These are phyloP conservation scores for Saccharomycopsis capsularis DNA, from an alignment of 805 yeast species.

Conservation along the genomic window DNA sequence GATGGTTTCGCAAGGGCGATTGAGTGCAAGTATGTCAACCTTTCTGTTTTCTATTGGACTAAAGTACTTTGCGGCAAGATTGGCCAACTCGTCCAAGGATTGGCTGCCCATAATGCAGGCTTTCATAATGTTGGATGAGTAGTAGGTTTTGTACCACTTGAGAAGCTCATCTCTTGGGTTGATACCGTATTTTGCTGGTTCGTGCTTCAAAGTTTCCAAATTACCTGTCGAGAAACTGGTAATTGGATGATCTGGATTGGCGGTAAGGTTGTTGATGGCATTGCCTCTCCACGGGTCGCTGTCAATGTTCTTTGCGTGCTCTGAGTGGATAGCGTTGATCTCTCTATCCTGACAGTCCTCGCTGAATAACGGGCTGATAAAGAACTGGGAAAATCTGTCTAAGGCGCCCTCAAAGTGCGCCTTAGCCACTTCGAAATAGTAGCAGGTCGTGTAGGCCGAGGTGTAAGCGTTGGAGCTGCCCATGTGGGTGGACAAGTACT, in stretches of 20 bases:
- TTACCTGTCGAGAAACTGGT: constrained; percentile 91
- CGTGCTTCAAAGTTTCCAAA: constrained; percentile 58
- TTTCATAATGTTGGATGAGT: constrained; percentile 86
- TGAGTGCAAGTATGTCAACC: constrained; percentile 9
- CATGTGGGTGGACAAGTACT: constrained; percentile 72
- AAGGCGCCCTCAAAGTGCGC: constrained; percentile 78
- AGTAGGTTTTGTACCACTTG: constrained; percentile 62
- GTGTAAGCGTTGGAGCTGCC: constrained; percentile 93
- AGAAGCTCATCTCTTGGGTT: constrained; percentile 79
- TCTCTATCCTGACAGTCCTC: constrained; percentile 74
- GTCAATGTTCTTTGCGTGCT: constrained; percentile 89
- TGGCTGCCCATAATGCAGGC: constrained; percentile 81
- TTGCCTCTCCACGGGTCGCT: constrained; percentile 83
- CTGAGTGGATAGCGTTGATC: constrained; percentile 91
- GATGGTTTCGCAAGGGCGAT: constrained; percentile 17
- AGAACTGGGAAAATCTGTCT: constrained; percentile 90
- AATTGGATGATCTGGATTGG: constrained; percentile 75
- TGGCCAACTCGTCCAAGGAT: constrained; percentile 58
- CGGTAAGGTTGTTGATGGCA: constrained; percentile 70
- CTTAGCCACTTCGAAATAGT: constrained; percentile 76
- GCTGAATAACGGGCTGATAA: constrained; percentile 71
- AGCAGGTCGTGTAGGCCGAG: constrained; percentile 81
- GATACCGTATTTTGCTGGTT: constrained; percentile 51
- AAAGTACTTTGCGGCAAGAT: constrained; percentile 52
- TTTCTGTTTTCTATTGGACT: constrained; percentile 9